Percentiles rank a stretch among this genome's conserved stretches.
Evolutionary conservation across 192 early-diverging fungal genomes (phyloP).

Genomic region (Backusella parvicylindrica): DNA sequence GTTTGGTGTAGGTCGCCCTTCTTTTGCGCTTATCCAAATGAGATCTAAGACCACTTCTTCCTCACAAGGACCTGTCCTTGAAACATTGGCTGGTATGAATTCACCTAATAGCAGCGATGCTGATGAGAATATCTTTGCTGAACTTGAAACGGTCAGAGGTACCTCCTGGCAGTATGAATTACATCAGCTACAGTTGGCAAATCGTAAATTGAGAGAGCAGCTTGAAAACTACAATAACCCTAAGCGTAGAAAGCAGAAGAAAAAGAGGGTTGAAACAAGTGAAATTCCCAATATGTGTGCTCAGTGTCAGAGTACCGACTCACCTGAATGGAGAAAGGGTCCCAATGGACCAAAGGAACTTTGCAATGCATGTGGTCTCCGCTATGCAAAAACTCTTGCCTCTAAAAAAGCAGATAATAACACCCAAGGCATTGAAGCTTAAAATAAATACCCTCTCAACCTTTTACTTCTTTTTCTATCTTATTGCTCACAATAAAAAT

Average conservation of each 20-base stretch:
- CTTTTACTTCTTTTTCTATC: background rate
- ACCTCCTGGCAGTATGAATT: constrained; percentile 63
- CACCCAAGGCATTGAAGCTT: background rate
- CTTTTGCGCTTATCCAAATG: constrained; percentile 33
- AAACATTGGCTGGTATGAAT: constrained; percentile 11
- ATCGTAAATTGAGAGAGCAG: constrained; percentile 55
- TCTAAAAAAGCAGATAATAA: background rate
- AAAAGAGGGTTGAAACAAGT: background rate
- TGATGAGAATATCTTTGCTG: constrained; percentile 43
- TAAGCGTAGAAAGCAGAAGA: constrained; percentile 36
- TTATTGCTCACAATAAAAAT: background rate
- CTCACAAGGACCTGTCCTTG: background rate
- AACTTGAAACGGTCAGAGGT: constrained; percentile 38
- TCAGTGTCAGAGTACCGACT: constrained; percentile 24
- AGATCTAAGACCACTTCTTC: background rate
- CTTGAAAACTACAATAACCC: constrained; percentile 35
- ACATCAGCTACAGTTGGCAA: constrained; percentile 56
- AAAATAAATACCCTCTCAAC: background rate
- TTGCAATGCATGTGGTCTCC: constrained; percentile 62
- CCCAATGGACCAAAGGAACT: constrained; percentile 60
- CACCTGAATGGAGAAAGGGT: constrained; percentile 45
- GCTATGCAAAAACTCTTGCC: constrained; percentile 43
- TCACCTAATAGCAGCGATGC: background rate
- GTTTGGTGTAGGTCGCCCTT: constrained; percentile 11
- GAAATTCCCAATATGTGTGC: constrained; percentile 26